Percentiles rank a stretch among this genome's conserved stretches.
Evolutionary conservation across 2,329 filamentous ascomycete species (phyloP).

Genomic region (Annulohypoxylon truncatum): DNA sequence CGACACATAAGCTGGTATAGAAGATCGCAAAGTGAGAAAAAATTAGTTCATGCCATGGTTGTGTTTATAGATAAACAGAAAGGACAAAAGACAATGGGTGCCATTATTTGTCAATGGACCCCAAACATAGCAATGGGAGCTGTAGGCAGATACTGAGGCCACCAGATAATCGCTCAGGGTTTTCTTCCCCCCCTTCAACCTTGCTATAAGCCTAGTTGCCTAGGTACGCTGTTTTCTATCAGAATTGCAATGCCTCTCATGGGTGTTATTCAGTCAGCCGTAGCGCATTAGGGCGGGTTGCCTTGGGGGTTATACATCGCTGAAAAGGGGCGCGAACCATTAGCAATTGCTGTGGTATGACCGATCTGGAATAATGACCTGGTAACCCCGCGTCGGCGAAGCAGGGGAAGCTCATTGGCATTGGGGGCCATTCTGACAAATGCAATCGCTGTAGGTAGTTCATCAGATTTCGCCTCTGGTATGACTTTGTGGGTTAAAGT

Average conservation of each 20-base stretch:
- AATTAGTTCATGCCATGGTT: neutral
- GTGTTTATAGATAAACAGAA: neutral
- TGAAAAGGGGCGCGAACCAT: conserved; percentile 9
- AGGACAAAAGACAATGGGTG: neutral
- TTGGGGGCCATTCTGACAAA: neutral
- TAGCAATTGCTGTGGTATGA: neutral
- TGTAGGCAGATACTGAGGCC: conserved; percentile 1
- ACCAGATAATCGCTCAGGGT: conserved; percentile 4
- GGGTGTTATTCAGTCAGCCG: neutral
- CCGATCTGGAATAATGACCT: neutral
- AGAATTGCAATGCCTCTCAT: neutral
- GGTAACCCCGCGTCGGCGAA: neutral
- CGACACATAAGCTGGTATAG: neutral
- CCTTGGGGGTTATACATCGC: neutral
- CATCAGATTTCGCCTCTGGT: neutral
- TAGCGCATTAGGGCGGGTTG: conserved; percentile 2
- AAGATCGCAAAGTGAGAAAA: neutral
- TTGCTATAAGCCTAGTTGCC: conserved; percentile 2
- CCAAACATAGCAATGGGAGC: neutral
- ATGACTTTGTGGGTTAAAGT: neutral
- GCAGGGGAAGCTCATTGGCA: neutral
- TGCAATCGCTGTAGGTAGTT: neutral
- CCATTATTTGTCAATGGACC: neutral
- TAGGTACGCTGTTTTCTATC: neutral
- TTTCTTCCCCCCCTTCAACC: neutral